Percentiles rank a stretch among this genome's conserved stretches.
phyloP scores from a whole-genome alignment of 495 filamentous ascomycete genomes.

The Talaromyces adpressus region DNA sequence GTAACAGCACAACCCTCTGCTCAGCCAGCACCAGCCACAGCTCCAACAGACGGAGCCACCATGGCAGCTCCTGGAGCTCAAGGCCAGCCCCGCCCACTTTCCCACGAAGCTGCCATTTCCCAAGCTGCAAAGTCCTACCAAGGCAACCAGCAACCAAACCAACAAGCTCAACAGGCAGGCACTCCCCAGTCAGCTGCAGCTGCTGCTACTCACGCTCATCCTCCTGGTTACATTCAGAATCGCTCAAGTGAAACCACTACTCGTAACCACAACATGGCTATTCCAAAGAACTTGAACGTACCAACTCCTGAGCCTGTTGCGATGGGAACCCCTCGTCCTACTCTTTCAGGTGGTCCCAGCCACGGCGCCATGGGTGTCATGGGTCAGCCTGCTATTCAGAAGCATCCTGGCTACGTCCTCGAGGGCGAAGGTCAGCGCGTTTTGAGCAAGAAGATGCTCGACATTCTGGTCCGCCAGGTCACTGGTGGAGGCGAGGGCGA shows the following conservation, averaged over 20 bases:
- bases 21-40: conserved; percentile 29
- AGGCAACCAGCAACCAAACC: conserved; percentile 21
- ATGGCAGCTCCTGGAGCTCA: conserved; percentile 35
- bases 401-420: conserved; percentile 71
- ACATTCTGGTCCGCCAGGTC: conserved; percentile 90
- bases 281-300: conserved; percentile 71
- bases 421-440: conserved; percentile 87
- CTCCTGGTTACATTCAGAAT: conserved; percentile 43
- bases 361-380: conserved; percentile 68
- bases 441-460: conserved; percentile 90
- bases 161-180: conserved; percentile 21
- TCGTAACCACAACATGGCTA: conserved; percentile 57
- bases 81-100: conserved; percentile 50
- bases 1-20: conserved; percentile 20
- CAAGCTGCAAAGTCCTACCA: conserved; percentile 52
- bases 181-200: conserved; percentile 19
- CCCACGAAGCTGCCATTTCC: conserved; percentile 55
- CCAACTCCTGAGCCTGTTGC: conserved; percentile 62
- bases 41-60: conserved; percentile 10
- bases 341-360: conserved; percentile 66
- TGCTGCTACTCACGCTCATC: conserved; percentile 42
- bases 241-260: conserved; percentile 38
- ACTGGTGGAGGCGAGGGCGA: conserved; percentile 69
- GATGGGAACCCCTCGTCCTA: conserved; percentile 67
- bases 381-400: conserved; percentile 77